These are phyloP conservation scores for Kwoniella heveanensis DNA, from an alignment of 768 basidiomycete species.

Conservation along the genomic window DNA sequence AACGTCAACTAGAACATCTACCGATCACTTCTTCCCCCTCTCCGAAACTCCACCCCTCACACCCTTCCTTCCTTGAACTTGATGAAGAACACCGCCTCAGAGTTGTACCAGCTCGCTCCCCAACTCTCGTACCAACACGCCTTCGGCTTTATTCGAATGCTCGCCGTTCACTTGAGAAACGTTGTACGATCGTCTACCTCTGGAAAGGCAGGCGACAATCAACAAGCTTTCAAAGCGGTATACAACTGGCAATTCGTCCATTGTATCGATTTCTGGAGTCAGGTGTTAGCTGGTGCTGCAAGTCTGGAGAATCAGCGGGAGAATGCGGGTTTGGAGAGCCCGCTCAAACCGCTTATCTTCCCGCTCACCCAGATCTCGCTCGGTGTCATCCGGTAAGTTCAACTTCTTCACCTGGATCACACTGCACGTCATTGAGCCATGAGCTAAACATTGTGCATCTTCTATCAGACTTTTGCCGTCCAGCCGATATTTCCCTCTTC, in stretches of 20 bases:
- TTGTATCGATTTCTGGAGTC: constrained; percentile 92
- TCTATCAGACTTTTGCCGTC: constrained; percentile 77
- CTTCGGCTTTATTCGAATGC: constrained; percentile 91
- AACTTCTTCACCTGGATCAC: neutral
- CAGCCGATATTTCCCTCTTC: constrained; percentile 89
- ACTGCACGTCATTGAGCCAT: too few species aligned
- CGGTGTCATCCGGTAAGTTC: constrained; percentile 82
- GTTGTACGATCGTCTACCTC: constrained; percentile 44
- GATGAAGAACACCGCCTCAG: constrained; percentile 97
- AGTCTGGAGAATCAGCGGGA: constrained; percentile 63
- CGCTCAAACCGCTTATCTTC: constrained; percentile 84
- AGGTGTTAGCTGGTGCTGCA: constrained; percentile 81
- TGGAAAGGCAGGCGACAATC: constrained; percentile 33
- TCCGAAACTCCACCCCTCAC: constrained; percentile 80
- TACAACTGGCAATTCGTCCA: constrained; percentile 99
- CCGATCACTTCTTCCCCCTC: constrained; percentile 74
- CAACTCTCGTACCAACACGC: constrained; percentile 76
- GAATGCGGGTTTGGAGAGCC: constrained; percentile 66
- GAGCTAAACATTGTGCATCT: too few species aligned
- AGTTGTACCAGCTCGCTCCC: constrained; percentile 75
- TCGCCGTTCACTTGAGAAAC: constrained; percentile 83
- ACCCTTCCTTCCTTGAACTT: constrained; percentile 88
- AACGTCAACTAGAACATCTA: constrained; percentile 71
- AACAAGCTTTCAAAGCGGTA: constrained; percentile 90
- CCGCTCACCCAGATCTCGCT: constrained; percentile 92